Percentiles rank a stretch among this genome's conserved stretches.
Conservation (phyloP, 2,329 filamentous ascomycete species). For the Fusarium burgessii region DNA sequence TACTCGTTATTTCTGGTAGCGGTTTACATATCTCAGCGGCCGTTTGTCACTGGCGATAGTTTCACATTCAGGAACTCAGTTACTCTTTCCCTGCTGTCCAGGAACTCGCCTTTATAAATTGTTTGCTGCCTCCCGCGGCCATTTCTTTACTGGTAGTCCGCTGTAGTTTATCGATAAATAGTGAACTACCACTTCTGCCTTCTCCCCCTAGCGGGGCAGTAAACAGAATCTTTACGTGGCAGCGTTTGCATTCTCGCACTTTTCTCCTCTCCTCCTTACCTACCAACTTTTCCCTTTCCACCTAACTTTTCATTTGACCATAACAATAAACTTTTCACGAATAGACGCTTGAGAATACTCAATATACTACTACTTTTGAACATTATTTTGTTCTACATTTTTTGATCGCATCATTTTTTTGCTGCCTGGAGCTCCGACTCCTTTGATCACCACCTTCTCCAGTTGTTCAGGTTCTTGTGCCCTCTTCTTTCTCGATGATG, state of each 20-base stretch:
- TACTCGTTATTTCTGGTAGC: background rate
- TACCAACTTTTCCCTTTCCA: background rate
- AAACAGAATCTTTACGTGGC: background rate
- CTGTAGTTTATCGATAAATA: background rate
- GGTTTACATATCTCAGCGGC: background rate
- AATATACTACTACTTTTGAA: background rate
- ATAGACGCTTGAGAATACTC: no score
- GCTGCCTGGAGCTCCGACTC: background rate
- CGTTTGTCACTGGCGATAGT: conserved; percentile 12
- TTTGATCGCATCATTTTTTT: conserved; percentile 4
- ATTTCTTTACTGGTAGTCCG: background rate
- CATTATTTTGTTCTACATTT: conserved; percentile 9
- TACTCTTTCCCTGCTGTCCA: background rate
- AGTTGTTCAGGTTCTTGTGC: background rate
- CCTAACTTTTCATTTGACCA: background rate
- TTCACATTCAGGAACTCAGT: background rate
- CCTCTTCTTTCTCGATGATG: background rate
- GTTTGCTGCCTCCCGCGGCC: background rate
- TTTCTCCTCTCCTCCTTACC: background rate
- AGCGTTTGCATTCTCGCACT: background rate
- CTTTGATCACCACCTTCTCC: background rate
- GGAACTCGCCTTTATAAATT: background rate
- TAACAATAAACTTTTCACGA: no score
- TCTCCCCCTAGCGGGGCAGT: background rate
- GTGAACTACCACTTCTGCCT: background rate